Conservation (phyloP, 352 stramenopile species). For the Pythium aquatile region DNA sequence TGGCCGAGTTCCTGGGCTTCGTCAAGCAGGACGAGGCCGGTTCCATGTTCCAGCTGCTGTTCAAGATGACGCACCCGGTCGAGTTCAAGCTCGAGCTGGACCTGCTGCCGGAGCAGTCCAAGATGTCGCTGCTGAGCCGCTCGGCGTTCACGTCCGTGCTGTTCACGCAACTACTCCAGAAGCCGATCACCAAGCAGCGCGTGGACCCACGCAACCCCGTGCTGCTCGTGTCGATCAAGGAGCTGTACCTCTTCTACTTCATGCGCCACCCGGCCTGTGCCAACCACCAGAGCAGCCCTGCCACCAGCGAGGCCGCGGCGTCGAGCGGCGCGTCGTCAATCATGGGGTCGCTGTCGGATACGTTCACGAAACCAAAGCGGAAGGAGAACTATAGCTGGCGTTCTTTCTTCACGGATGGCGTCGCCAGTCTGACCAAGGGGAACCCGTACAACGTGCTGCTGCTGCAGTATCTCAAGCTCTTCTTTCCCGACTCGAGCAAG, state of each 20-base stretch:
- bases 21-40: slow-evolving; percentile 61
- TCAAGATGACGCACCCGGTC: slow-evolving; percentile 68
- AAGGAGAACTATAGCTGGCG: slow-evolving; percentile 68
- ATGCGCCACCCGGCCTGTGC: slow-evolving; percentile 72
- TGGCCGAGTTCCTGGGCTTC: slow-evolving; percentile 60
- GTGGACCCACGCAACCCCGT: slow-evolving; percentile 73
- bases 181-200: slow-evolving; percentile 73
- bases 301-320: slow-evolving; percentile 12
- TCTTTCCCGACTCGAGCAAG: slow-evolving; percentile 62
- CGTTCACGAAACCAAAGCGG: slow-evolving; percentile 42
- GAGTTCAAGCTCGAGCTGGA: slow-evolving; percentile 82
- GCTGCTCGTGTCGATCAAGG: slow-evolving; percentile 81
- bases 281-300: slow-evolving; percentile 53
- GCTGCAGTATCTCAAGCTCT: slow-evolving; percentile 78
- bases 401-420: slow-evolving; percentile 64
- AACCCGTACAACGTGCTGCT: slow-evolving; percentile 87
- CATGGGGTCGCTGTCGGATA: slow-evolving; percentile 47
- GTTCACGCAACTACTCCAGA: slow-evolving; percentile 84
- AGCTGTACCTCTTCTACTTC: slow-evolving; percentile 86
- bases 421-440: slow-evolving; percentile 57
- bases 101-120: slow-evolving; percentile 78
- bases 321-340: slow-evolving; percentile 30
- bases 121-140: slow-evolving; percentile 68
- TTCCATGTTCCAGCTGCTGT: slow-evolving; percentile 81
- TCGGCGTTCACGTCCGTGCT: slow-evolving; percentile 63